Base-by-base conservation (phyloP, 106 monocot species). In the Apostasia ramifera region DNA sequence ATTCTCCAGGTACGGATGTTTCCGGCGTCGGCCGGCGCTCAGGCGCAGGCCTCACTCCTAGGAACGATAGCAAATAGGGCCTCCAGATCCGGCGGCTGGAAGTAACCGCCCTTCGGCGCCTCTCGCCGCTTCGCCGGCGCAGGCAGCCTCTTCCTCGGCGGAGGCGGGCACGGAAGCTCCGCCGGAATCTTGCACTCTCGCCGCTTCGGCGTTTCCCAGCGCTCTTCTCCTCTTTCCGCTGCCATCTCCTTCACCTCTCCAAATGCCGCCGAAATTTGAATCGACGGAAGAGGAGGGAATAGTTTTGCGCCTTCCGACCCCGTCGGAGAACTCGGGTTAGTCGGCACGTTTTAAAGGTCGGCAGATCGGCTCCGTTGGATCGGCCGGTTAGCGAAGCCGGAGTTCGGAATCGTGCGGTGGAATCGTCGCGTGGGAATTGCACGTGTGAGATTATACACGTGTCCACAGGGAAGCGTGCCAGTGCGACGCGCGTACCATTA, bases 191-290 rank as follows among this genome's bases (percentile, higher is more conserved):
- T 53, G 82, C 57, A 79, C 48, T 82, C 82, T 56, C 53, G 66
- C 15, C 81, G 63, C 76, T 78, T 86, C 71, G 86, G 86, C 82
- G 86, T 86, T 79, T 86, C 82, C 71, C 78, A 86, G 6, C 85
- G 81, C 40, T 80, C 81, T 39, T 56, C 71, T 46, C 59, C 26
- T 59, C 44, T 44, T 8, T 39, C n/a, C 12, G 1, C 50, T 14
- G 44, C 70, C 26, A 59, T 69, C 49, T 6, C 48, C 12, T 40
- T 47, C 57, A 14, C 53, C 47, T 57, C 63, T 53, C 73, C 48
- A 63, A 40, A 7, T 41, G 13, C 14, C 12, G 43, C 13, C 5
- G 13, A 50, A 71, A 49, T 74, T 79, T 69, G 42, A 70, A 71
- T 57, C 65, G 10, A 12, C 8, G 14, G 52, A 54, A 45, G 4